A percentile compares a stretch with the other conserved stretches of the same genome.
These are phyloP conservation scores for Suhomyces guaymorum DNA, from an alignment of 1,139 yeast genomes.

Conservation along the genomic window DNA sequence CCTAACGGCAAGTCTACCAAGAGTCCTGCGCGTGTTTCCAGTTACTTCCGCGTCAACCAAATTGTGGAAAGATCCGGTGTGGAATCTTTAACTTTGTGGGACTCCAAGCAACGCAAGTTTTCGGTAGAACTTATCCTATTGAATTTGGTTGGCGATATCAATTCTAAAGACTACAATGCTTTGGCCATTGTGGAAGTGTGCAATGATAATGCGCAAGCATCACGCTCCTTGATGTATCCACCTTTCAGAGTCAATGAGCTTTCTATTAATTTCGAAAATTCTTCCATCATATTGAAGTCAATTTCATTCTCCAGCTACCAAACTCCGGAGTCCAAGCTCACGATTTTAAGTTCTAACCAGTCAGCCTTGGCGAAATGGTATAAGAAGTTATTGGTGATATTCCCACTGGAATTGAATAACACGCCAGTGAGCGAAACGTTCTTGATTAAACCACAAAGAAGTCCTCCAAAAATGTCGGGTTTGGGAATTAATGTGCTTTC, in stretches of 20 bases:
- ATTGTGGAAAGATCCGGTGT: conserved; percentile 37
- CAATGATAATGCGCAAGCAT: conserved; percentile 8
- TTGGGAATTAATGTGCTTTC: conserved; percentile 38
- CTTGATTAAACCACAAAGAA: conserved; percentile 23
- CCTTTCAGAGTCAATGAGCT: conserved; percentile 38
- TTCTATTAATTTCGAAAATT: conserved; percentile 22
- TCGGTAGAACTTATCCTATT: conserved; percentile 35
- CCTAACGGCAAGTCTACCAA: conserved; percentile 9
- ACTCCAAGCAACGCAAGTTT: conserved; percentile 11
- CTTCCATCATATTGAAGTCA: conserved; percentile 27
- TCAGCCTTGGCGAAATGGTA: conserved; percentile 29
- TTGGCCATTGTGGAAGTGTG: conserved; percentile 36
- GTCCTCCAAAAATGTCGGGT: conserved; percentile 30
- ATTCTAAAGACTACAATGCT: conserved; percentile 28
- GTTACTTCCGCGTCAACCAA: conserved; percentile 40
- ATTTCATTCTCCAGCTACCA: conserved; percentile 24
- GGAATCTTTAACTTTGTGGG: conserved; percentile 21
- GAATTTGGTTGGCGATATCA: conserved; percentile 24
- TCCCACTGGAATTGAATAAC: conserved; percentile 31
- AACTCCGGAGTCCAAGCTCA: conserved; percentile 7
- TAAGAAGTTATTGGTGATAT: conserved; percentile 29
- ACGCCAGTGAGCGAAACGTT: conserved; percentile 27
- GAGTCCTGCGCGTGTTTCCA: conserved; percentile 32
- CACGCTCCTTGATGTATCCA: conserved; percentile 41
- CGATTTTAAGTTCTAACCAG: conserved; percentile 20